phyloP scores from a whole-genome alignment of 1,139 yeast species.

The Saccharomyces hybrid region DNA sequence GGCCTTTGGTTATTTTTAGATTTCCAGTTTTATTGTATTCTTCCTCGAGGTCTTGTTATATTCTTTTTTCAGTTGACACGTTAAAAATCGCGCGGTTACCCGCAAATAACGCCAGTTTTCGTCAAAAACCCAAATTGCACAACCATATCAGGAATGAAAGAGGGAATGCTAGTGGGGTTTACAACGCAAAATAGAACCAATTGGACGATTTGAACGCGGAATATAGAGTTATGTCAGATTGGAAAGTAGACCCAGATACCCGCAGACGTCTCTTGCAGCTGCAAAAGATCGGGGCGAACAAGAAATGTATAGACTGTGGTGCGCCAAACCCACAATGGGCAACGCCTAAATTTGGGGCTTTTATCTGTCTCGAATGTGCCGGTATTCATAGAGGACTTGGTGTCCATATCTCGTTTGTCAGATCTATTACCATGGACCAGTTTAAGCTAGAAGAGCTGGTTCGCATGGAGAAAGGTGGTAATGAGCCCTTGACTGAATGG shows the following conservation, averaged over 20 bases:
- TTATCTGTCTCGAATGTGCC: constrained; percentile 95
- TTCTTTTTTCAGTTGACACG: constrained; percentile 1
- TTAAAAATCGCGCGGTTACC: constrained; percentile 2
- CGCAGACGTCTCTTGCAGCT: constrained; percentile 72
- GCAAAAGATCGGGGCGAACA: constrained; percentile 77
- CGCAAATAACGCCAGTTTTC: constrained; percentile 1
- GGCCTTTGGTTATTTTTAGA: not conserved
- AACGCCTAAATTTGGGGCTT: constrained; percentile 93
- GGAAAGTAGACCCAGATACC: constrained; percentile 88
- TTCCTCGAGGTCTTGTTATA: not conserved
- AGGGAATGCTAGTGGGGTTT: not conserved
- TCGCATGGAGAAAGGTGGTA: constrained; percentile 94
- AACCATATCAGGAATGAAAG: not conserved
- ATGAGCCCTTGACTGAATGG: constrained; percentile 62
- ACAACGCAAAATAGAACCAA: too few species aligned
- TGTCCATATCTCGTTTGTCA: constrained; percentile 91
- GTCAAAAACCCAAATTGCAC: not conserved
- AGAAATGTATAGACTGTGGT: constrained; percentile 86
- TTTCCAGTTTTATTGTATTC: not conserved
- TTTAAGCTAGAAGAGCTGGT: constrained; percentile 85
- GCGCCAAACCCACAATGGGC: constrained; percentile 99
- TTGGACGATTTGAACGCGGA: not conserved
- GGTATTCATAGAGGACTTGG: constrained; percentile 95
- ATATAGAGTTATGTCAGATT: constrained; percentile 36
- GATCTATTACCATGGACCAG: constrained; percentile 96